Evolutionary conservation across 2,329 filamentous ascomycete species (phyloP).

Genomic region (Pyrenochaeta sp.): DNA sequence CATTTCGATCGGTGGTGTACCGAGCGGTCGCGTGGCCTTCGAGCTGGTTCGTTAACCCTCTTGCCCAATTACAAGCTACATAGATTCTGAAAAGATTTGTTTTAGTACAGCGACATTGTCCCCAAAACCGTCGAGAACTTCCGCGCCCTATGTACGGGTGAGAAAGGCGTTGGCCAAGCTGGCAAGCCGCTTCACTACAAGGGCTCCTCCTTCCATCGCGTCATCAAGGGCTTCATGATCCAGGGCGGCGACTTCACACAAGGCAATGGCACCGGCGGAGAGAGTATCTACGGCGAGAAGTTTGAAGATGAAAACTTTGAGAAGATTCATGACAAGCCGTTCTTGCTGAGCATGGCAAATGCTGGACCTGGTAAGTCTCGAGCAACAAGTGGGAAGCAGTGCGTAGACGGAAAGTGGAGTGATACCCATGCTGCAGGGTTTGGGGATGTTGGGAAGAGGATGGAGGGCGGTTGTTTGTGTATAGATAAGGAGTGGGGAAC

Average conservation of each 20-base stretch:
- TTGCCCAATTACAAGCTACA: slow-evolving; percentile 4
- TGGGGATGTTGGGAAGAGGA: no score
- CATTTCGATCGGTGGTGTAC: slow-evolving; percentile 78
- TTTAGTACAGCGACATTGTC: slow-evolving; percentile 64
- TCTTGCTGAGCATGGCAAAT: slow-evolving; percentile 97
- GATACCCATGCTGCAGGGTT: not conserved
- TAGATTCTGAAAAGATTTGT: slow-evolving; percentile 6
- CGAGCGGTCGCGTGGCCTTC: slow-evolving; percentile 82
- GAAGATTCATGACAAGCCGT: slow-evolving; percentile 89
- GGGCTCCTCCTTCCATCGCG: slow-evolving; percentile 88
- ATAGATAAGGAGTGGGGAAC: no score
- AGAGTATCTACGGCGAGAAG: slow-evolving; percentile 97
- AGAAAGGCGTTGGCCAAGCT: slow-evolving; percentile 83
- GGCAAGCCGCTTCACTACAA: slow-evolving; percentile 94
- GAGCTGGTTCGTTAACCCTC: slow-evolving; percentile 70
- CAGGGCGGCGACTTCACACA: slow-evolving; percentile 97
- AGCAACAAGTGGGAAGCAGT: not conserved
- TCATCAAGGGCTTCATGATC: slow-evolving; percentile 99
- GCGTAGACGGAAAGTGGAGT: not conserved
- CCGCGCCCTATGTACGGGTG: slow-evolving; percentile 90
- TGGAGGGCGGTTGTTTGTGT: not conserved
- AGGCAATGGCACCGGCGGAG: slow-evolving; percentile 93
- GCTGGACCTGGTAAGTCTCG: slow-evolving; percentile 78
- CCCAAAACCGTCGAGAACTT: slow-evolving; percentile 98
- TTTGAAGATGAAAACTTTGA: slow-evolving; percentile 98